Base-by-base conservation (phyloP, 1,284 basidiomycete species). In the Sanghuangporus sanghuang region DNA sequence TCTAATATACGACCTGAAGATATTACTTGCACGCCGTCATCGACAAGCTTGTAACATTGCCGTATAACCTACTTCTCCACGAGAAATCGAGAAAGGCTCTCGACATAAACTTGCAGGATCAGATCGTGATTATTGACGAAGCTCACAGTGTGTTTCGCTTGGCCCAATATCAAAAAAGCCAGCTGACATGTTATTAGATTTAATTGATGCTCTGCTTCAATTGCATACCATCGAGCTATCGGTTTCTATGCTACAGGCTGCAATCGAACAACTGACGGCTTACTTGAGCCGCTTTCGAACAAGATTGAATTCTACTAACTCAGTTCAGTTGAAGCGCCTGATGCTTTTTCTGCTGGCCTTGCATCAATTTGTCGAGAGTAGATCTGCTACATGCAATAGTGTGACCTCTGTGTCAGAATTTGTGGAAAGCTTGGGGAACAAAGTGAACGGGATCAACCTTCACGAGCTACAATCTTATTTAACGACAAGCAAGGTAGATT, bases 51-150 rank as follows among this genome's bases (percentile, higher is more conserved):
- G 87, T 98, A 9, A 90, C 92, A 0, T 78, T 98, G 3, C 97
- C 96, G 0, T 99, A 99, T 74, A 98, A 97, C 72, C 84, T 99
- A 9, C 80, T 99, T 0, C 78, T 99, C 7, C 92, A 95, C 67
- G 90, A 86, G 68, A 83, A 85, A 2, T 92, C 96, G 0, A 82
- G 96, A 50, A 92, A 96, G 70, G 87, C 95, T 0, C 80, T 98
- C 1, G 91, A 90, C 0, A 95, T 95, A 69, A 87, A 90, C 71
- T 79, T 95, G 57, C 89, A 81, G 39, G 85, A 87, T 71, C 93
- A 96, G 69, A 81, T 98, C 14, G 85, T 99, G 11, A 82, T 99
- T 49, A 87, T 99, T 63, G 96, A 99, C 73, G 96, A 99, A 77
- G 97, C 96, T 0, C 96, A 99, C 75, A 99, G 93, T 94, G 69